Base-by-base conservation (phyloP, 768 basidiomycete species). In the Leucocoprinus sp. region DNA sequence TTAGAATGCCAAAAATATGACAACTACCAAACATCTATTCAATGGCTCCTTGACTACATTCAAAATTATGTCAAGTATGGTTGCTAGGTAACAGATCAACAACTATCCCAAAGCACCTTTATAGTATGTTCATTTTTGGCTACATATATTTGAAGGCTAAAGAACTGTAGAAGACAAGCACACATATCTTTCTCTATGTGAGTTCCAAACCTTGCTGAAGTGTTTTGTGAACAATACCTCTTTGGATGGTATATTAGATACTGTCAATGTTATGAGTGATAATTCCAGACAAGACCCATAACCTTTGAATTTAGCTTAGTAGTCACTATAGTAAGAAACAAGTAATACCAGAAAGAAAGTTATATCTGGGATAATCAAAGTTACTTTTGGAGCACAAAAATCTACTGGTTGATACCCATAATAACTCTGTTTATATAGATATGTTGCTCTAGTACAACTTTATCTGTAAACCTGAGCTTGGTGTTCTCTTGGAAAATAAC, bases 1-100 rank as follows among this genome's bases (percentile, higher is more conserved):
- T 73, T 93, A 48, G 93, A 97, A 57, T 93, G 89, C 59, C 93
- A 96, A 64, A 82, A 84, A 57, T 91, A 95, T 63, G 73, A 82
- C 42, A 85, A 95, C 59, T 97, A 96, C 63, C 88, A 92, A 54
- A 80, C 80, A 48, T 76, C 80, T 5, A 69, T 91, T 37, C 67
- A 65, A n/a, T 90, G 88, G 88, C 66, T 90, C 5, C 65, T 91
- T 24, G 63, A 66, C 19, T 71, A 71, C 45, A 52, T 85, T 9
- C 75, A 80, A 52, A 73, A 82, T 48, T 91, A 88, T 52, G 75
- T 70, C 6, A 54, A 54, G 1, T 74, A 82, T 48, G 78, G 76
- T 2, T 57, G 67, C 31, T 54, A 44, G 57, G 55, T 7, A 49
- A 45, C 1, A 48, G 52, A 4, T 57, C 56, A 3, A 55, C 50